Percentiles rank a stretch among this genome's conserved stretches.
These are phyloP conservation scores for Trametes cubensis DNA, from an alignment of 768 basidiomycete genomes.

Conservation along the genomic window DNA sequence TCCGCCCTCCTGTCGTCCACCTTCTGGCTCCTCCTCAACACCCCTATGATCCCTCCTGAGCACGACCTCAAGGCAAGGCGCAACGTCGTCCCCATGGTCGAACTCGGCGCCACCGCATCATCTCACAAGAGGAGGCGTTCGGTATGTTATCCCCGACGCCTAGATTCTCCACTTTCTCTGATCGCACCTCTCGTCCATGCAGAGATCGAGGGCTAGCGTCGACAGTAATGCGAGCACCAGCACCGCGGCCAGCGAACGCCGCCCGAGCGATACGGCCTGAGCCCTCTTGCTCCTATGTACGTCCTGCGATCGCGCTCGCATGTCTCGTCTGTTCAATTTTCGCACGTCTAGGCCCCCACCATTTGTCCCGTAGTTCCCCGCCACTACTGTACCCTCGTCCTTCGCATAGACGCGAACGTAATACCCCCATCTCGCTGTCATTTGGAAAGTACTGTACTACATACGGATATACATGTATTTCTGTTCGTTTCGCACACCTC, in stretches of 20 bases:
- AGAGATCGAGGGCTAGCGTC: neutral
- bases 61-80: slow-evolving; percentile 1
- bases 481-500: too few relatives aligned
- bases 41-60: slow-evolving; percentile 25
- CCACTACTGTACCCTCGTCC: neutral
- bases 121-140: slow-evolving; percentile 8
- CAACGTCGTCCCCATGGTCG: slow-evolving; percentile 18
- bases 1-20: slow-evolving; percentile 16
- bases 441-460: neutral
- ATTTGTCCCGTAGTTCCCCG: neutral
- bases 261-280: neutral
- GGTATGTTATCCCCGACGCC: neutral
- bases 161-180: neutral
- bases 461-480: too few relatives aligned
- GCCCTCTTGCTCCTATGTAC: neutral
- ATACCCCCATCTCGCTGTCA: neutral
- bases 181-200: neutral
- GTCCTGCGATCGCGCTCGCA: neutral
- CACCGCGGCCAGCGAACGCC: neutral
- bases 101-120: neutral
- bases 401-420: neutral
- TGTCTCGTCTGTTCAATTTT: neutral
- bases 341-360: neutral
- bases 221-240: neutral
- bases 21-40: slow-evolving; percentile 22